These are phyloP conservation scores for Rhodotorula kratochvilovae DNA, from an alignment of 768 basidiomycete species.

Conservation along the genomic window DNA sequence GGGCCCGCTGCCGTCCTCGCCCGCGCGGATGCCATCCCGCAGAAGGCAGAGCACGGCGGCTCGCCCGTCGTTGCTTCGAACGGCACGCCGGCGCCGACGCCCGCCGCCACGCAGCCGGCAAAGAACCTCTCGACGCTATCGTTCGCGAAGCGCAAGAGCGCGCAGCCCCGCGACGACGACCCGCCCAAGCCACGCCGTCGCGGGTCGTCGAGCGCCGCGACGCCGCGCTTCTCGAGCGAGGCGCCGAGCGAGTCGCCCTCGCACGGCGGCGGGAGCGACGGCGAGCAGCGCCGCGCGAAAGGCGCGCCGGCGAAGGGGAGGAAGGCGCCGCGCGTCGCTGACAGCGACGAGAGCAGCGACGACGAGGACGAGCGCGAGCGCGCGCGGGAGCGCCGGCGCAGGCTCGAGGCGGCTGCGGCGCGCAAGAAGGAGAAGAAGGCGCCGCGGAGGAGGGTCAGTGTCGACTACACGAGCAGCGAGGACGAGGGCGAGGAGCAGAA, in stretches of 20 bases:
- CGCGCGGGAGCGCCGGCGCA: conserved; percentile 8
- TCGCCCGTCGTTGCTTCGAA: background rate
- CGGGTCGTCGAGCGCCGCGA: background rate
- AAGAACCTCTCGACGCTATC: conserved; percentile 18
- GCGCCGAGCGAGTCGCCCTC: conserved; percentile 26
- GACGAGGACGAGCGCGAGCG: background rate
- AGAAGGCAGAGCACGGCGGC: background rate
- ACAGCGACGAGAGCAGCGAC: conserved; percentile 14
- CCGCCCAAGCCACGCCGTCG: background rate
- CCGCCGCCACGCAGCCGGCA: background rate
- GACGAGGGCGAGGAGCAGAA: conserved; percentile 16
- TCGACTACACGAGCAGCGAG: conserved; percentile 39
- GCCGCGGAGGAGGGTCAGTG: background rate
- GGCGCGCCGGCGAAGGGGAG: background rate
- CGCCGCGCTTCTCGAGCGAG: conserved; percentile 27
- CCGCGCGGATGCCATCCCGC: conserved; percentile 9
- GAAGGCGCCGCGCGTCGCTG: background rate
- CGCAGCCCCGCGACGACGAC: background rate
- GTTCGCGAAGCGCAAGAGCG: conserved; percentile 16
- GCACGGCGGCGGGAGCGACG: conserved; percentile 5
- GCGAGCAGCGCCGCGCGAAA: background rate
- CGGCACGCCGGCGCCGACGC: conserved; percentile 12
- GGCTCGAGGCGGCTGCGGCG: background rate
- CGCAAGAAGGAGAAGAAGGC: background rate
- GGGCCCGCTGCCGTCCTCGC: background rate